Conservation (phyloP, 345 rosid genomes). For the Eucalyptus brandiana region DNA sequence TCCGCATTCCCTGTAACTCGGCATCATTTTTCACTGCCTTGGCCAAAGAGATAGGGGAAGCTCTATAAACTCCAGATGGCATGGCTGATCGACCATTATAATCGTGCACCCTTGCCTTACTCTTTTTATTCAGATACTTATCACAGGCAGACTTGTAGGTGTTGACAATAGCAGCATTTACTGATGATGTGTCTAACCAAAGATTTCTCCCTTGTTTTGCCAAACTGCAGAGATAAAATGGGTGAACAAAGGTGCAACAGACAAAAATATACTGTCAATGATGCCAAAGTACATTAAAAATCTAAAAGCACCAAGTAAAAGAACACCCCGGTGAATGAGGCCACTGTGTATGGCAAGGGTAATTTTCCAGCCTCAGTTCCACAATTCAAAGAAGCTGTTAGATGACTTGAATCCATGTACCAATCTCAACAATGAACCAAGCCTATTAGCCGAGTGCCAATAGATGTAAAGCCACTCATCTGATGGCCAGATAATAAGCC, state of each 20-base stretch:
- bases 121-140: slow-evolving; percentile 20
- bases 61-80: slow-evolving; percentile 51
- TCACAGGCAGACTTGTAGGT: slow-evolving; percentile 61
- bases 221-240: slow-evolving; percentile 30
- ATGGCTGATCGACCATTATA: slow-evolving; percentile 23
- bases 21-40: slow-evolving; percentile 83
- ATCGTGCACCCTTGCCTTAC: slow-evolving; percentile 9
- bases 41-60: slow-evolving; percentile 70
- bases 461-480: background rate
- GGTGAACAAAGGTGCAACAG: background rate
- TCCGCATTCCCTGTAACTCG: slow-evolving; percentile 82
- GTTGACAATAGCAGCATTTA: slow-evolving; percentile 70
- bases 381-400: background rate
- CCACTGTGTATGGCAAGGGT: background rate
- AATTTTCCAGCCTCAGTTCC: background rate
- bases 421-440: background rate
- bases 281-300: background rate
- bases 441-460: background rate
- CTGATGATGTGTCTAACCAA: slow-evolving; percentile 79
- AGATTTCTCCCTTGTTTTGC: slow-evolving; percentile 61
- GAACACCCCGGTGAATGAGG: background rate
- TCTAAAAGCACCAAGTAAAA: background rate
- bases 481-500: background rate
- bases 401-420: background rate
- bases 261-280: background rate